A percentile compares a stretch with the other conserved stretches of the same genome.
Evolutionary conservation across 768 basidiomycete genomes (phyloP).

Genomic region (Suillus sp.): DNA sequence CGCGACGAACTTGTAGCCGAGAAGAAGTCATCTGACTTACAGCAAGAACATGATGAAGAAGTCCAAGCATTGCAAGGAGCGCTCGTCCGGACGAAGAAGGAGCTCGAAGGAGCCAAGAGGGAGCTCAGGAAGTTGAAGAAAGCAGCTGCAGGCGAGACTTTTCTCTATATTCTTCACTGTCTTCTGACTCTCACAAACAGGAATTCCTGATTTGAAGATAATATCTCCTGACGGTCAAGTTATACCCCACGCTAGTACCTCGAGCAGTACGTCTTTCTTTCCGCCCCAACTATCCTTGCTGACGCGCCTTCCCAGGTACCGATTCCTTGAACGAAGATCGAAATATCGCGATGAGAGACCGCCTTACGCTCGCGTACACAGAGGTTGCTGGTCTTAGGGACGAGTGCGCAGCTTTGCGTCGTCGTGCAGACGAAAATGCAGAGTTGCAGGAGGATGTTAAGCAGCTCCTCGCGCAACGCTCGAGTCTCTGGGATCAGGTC

Average conservation of each 20-base stretch:
- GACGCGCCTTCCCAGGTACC: neutral
- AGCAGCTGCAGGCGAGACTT: neutral
- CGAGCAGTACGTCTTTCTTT: neutral
- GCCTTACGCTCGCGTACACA: conserved; percentile 1
- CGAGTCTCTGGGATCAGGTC: neutral
- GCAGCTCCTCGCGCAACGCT: neutral
- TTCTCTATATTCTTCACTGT: neutral
- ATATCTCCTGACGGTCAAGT: conserved; percentile 1
- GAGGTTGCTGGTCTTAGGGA: neutral
- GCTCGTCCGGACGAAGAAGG: neutral
- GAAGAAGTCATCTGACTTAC: neutral
- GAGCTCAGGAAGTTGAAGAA: conserved; percentile 2
- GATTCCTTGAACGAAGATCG: neutral
- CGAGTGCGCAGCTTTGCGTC: neutral
- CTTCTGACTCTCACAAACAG: neutral
- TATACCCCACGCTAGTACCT: neutral
- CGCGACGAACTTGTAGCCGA: neutral
- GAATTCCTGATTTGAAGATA: neutral
- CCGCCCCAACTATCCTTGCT: neutral
- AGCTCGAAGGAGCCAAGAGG: neutral
- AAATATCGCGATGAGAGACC: neutral
- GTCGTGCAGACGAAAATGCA: neutral
- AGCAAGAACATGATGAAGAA: neutral
- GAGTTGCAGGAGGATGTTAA: neutral
- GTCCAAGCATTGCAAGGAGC: neutral